These are phyloP conservation scores for Paracamarosporium sp. DNA, from an alignment of 2,329 filamentous ascomycete species.

Conservation along the genomic window DNA sequence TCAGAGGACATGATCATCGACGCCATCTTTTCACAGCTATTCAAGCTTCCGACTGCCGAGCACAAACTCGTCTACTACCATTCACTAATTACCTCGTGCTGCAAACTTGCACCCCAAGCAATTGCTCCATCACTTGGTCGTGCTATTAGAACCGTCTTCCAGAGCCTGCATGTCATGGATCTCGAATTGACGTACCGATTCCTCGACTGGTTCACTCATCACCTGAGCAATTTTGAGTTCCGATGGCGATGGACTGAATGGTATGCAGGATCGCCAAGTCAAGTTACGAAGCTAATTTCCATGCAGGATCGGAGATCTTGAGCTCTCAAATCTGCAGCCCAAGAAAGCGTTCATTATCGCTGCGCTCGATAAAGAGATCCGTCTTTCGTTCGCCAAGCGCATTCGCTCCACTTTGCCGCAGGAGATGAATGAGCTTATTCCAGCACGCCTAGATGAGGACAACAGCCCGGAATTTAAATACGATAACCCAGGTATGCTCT, in stretches of 20 bases:
- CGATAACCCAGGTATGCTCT: slow-evolving; percentile 69
- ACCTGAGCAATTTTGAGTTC: slow-evolving; percentile 98
- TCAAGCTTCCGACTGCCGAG: slow-evolving; percentile 84
- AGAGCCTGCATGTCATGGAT: slow-evolving; percentile 81
- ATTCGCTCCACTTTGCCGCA: slow-evolving; percentile 93
- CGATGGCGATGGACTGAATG: slow-evolving; percentile 99
- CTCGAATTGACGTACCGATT: slow-evolving; percentile 87
- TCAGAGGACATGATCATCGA: slow-evolving; percentile 98
- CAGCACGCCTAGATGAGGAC: slow-evolving; percentile 89
- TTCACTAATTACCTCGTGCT: slow-evolving; percentile 90
- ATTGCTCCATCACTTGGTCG: slow-evolving; percentile 92
- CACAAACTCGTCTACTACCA: slow-evolving; percentile 98
- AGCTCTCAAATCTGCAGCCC: slow-evolving; percentile 77
- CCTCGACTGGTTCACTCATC: slow-evolving; percentile 97
- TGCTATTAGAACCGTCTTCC: slow-evolving; percentile 90
- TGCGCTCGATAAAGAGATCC: slow-evolving; percentile 93
- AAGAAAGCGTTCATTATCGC: slow-evolving; percentile 93
- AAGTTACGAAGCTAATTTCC: slow-evolving; percentile 15
- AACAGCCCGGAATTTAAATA: slow-evolving; percentile 96
- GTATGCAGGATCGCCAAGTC: slow-evolving; percentile 53
- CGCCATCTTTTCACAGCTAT: slow-evolving; percentile 93
- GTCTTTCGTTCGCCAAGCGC: slow-evolving; percentile 92
- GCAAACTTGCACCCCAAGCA: slow-evolving; percentile 94
- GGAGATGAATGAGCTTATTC: slow-evolving; percentile 80
- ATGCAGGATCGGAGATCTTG: slow-evolving; percentile 76